Evolutionary conservation across 768 basidiomycete species (phyloP).

Genomic region (Suillus cothurnatus): DNA sequence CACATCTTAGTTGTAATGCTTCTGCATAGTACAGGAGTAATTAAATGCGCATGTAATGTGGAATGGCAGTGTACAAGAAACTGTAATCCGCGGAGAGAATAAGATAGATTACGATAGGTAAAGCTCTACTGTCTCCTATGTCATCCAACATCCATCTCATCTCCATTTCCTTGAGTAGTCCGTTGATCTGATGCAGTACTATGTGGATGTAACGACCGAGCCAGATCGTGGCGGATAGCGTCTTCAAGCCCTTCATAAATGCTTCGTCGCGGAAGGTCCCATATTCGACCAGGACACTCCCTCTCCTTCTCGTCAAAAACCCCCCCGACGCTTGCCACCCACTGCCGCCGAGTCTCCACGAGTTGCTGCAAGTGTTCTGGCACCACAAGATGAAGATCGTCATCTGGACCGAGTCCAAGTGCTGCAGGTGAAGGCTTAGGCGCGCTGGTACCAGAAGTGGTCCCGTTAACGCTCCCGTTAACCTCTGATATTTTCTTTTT

Average conservation of each 20-base stretch:
- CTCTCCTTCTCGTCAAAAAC: conserved; percentile 77
- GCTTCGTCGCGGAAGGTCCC: conserved; percentile 76
- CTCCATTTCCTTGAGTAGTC: conserved; percentile 44
- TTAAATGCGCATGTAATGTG: conserved; percentile 20
- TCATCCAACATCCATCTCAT: conserved; percentile 74
- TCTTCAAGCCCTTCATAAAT: conserved; percentile 77
- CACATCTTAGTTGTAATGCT: background rate
- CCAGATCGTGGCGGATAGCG: conserved; percentile 47
- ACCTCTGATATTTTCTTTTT: conserved; percentile 62
- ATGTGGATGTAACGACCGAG: conserved; percentile 24
- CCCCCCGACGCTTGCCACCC: conserved; percentile 75
- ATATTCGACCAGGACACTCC: conserved; percentile 66
- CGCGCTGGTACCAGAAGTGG: conserved; percentile 33
- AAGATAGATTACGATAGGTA: conserved; percentile 20
- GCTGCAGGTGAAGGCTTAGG: conserved; percentile 72
- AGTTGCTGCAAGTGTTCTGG: conserved; percentile 70
- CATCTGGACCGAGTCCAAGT: conserved; percentile 68
- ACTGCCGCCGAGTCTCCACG: conserved; percentile 74
- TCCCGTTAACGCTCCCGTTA: conserved; percentile 35
- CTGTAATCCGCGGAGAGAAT: conserved; percentile 25
- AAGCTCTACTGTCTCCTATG: background rate
- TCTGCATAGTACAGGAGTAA: conserved; percentile 16
- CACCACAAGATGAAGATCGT: conserved; percentile 62
- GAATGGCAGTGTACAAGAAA: conserved; percentile 27
- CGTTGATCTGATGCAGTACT: conserved; percentile 25